Percentiles rank a stretch among this genome's conserved stretches.
These are phyloP conservation scores for Rauvolfia tetraphylla DNA, from an alignment of 257 asterid species.

Conservation along the genomic window DNA sequence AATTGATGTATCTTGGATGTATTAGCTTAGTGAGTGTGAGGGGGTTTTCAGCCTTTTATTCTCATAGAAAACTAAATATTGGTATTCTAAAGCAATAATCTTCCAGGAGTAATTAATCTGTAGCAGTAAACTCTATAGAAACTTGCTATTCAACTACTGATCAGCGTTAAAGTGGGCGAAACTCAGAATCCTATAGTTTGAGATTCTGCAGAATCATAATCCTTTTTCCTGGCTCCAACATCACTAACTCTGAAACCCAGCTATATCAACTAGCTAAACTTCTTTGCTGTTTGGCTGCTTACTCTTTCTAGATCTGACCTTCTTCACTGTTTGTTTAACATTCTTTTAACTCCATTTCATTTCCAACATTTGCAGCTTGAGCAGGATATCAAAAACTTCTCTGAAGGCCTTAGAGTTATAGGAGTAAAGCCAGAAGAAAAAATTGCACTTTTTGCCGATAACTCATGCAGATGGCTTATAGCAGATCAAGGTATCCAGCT, in stretches of 20 bases:
- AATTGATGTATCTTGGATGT: not conserved
- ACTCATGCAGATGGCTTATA: constrained; percentile 95
- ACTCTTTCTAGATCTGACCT: not conserved
- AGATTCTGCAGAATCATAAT: not conserved
- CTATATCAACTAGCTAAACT: not conserved
- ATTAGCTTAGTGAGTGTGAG: not conserved
- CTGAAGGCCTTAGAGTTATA: constrained; percentile 77
- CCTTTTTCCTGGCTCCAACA: not conserved
- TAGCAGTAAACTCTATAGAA: not conserved
- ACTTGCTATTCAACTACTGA: not conserved
- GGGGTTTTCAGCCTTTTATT: not conserved
- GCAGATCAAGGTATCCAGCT: constrained; percentile 77
- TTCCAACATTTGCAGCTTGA: constrained; percentile 56
- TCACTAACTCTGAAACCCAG: not conserved
- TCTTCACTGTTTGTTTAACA: not conserved
- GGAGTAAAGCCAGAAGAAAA: constrained; percentile 79
- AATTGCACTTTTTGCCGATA: constrained; percentile 90
- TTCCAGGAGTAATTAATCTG: not conserved
- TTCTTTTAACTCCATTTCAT: not conserved
- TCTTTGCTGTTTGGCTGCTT: not conserved
- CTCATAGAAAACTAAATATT: not conserved
- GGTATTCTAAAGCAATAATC: constrained; percentile 5
- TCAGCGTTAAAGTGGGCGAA: not conserved
- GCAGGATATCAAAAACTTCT: constrained; percentile 74
- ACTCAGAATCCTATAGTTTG: not conserved